Base-by-base conservation (phyloP, 139 green algal genomes). In the Limnomonas spitsbergensis region DNA sequence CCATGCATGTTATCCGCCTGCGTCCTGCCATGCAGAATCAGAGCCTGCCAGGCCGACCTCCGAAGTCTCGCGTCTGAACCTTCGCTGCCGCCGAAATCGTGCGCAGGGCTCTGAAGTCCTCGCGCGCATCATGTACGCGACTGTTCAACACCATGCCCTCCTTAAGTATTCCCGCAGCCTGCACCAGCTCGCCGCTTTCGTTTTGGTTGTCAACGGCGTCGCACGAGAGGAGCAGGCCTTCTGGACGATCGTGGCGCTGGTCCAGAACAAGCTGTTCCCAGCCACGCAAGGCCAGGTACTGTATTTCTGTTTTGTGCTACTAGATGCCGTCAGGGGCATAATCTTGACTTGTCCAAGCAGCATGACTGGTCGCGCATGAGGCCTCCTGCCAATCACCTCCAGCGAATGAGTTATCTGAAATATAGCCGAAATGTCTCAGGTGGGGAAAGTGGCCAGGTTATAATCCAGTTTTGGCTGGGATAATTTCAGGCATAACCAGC, bases 141-240 rank as follows among this genome's bases (percentile, higher is more conserved):
- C 52, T 29, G 27, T 76, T 29, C 38, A 40, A 31, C 68, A 73
- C 73, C 77, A 56, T 32, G 29, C 34, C 31, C 39, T 67, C 36
- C 53, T 42, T 1, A 6, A 38, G 2, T 81, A 75, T n/a, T 67
- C 66, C 6, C 35, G 69, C n/a, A 34, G 66, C 38, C 27, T 82
- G 69, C 38, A 75, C 29, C 36, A 73, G 37, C 29, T 80, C 29
- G 80, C 80, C 1, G 84, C 78, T 26, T 86, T 86, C 78, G 31
- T 88, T 53, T 38, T 88, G 37, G 73, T 70, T 2, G 78, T 86
- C 38, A 70, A 84, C 35, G 78, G 80, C 20, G 2, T 78, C 20
- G 42, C 52, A 26, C 38, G 53, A n/a, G 84, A 86, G 66, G 80
- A 88, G 66, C 78, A 84, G 29, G 84, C 56, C 20, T 88, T 86